Evolutionary conservation across 2,329 filamentous ascomycete genomes (phyloP).

Genomic region (Pseudocercospora vitis): DNA sequence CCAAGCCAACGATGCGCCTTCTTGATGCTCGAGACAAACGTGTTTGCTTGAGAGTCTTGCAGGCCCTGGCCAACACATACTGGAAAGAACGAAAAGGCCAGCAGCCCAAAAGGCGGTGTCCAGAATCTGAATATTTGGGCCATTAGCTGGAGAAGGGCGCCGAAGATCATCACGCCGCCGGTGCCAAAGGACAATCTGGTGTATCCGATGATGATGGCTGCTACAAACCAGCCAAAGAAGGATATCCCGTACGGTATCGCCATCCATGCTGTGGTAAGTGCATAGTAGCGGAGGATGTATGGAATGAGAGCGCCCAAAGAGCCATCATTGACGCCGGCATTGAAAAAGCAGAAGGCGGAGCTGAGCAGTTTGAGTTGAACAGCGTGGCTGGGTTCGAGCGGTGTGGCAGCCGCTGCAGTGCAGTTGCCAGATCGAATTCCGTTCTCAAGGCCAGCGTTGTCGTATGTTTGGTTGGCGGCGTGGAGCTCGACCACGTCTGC

Average conservation of each 20-base stretch:
- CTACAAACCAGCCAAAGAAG: conserved; percentile 61
- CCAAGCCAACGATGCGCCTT: conserved; percentile 24
- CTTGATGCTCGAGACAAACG: conserved; percentile 51
- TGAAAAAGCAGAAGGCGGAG: conserved; percentile 63
- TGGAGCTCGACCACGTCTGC: not conserved
- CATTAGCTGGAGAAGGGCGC: conserved; percentile 56
- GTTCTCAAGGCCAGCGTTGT: not conserved
- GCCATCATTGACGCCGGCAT: conserved; percentile 65
- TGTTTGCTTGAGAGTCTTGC: conserved; percentile 64
- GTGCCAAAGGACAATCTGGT: conserved; percentile 55
- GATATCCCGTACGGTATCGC: conserved; percentile 53
- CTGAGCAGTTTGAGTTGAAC: conserved; percentile 53
- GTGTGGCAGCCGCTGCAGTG: conserved; percentile 8
- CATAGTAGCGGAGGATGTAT: conserved; percentile 60
- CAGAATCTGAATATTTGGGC: conserved; percentile 58
- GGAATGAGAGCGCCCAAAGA: conserved; percentile 63
- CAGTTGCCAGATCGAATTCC: not conserved
- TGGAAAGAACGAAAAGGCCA: conserved; percentile 59
- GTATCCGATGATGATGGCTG: conserved; percentile 58
- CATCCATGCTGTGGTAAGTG: conserved; percentile 51
- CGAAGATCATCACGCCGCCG: conserved; percentile 58
- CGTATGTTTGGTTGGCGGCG: not conserved
- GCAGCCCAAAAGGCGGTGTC: conserved; percentile 59
- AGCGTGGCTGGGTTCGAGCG: conserved; percentile 2
- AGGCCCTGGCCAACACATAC: conserved; percentile 61